Conservation (phyloP, 106 monocot genomes). For the Acanthochlamys bracteata region DNA sequence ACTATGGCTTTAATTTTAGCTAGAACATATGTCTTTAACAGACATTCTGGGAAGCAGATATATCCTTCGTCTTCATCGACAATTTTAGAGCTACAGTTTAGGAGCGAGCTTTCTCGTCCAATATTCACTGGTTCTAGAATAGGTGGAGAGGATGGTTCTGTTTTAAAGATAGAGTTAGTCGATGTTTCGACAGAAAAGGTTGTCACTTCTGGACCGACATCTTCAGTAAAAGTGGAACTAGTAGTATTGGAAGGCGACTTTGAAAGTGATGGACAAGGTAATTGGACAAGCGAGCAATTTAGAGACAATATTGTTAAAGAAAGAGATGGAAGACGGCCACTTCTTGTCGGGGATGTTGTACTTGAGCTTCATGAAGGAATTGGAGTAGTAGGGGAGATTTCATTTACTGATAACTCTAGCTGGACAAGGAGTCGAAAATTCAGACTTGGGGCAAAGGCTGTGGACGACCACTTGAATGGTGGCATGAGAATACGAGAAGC, state of each 20-base stretch:
- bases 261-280: constrained; percentile 55
- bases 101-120: constrained; percentile 66
- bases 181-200: constrained; percentile 42
- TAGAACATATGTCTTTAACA: constrained; percentile 12
- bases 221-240: constrained; percentile 73
- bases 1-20: too few relatives aligned
- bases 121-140: constrained; percentile 85
- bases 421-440: constrained; percentile 95
- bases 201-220: constrained; percentile 47
- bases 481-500: constrained; percentile 72
- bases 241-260: constrained; percentile 97
- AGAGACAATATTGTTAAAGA: constrained; percentile 80
- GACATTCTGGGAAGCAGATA: constrained; percentile 55
- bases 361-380: constrained; percentile 56
- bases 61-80: constrained; percentile 51
- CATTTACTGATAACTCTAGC: constrained; percentile 97
- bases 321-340: constrained; percentile 76
- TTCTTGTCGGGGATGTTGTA: constrained; percentile 65
- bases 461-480: constrained; percentile 54
- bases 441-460: constrained; percentile 76
- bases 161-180: constrained; percentile 45
- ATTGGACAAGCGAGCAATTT: constrained; percentile 77
- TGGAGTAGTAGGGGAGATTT: constrained; percentile 58
- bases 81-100: constrained; percentile 66
- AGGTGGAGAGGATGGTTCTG: constrained; percentile 57